phyloP scores from a whole-genome alignment of 2,329 filamentous ascomycete genomes.

The Fusarium austroafricanum region DNA sequence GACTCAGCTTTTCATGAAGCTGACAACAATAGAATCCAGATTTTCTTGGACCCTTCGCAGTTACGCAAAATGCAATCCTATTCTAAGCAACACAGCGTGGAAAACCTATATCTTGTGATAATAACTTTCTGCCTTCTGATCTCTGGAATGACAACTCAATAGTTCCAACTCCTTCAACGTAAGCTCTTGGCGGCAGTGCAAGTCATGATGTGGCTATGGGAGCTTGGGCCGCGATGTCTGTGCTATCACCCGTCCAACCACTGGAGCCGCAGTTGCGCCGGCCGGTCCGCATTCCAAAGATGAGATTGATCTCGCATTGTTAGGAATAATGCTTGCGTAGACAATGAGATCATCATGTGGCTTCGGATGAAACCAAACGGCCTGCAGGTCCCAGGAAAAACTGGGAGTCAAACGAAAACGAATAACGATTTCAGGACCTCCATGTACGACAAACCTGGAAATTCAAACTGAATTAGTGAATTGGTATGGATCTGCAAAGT shows the following conservation, averaged over 20 bases:
- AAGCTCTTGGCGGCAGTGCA: neutral
- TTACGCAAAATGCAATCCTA: neutral
- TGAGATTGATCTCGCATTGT: neutral
- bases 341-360: neutral
- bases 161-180: neutral
- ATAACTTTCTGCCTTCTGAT: neutral
- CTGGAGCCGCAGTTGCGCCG: conserved; percentile 5
- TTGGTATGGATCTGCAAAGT: conserved; percentile 27
- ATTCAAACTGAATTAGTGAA: neutral
- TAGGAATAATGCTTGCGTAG: neutral
- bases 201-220: neutral
- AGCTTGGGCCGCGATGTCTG: neutral
- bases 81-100: conserved; percentile 5
- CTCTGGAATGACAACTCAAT: conserved; percentile 12
- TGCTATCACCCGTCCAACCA: conserved; percentile 18
- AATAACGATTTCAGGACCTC: conserved; percentile 2
- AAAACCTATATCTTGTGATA: neutral
- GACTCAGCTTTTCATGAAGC: neutral
- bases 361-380: conserved; percentile 11
- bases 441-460: neutral
- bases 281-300: conserved; percentile 10
- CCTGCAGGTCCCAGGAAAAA: neutral
- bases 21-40: neutral
- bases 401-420: neutral
- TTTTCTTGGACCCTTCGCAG: neutral